Evolutionary conservation across 306 rosid genomes (phyloP), one percentile per base, ranked within the genome.

Genomic region (Sindora glabra): DNA sequence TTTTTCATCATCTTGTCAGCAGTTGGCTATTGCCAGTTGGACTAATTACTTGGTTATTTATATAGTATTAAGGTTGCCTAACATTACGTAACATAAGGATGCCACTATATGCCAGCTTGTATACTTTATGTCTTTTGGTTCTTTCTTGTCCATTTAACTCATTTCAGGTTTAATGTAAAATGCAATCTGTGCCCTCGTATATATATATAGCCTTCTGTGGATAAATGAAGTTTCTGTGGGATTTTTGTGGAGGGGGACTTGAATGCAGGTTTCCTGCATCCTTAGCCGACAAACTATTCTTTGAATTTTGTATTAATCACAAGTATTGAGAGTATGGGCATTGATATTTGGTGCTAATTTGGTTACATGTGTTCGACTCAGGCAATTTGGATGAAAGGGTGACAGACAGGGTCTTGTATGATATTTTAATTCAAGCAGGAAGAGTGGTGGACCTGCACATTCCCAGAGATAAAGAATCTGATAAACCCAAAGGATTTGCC

Each of bases 371-470:
- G 32, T 56, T 64, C 63, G 50, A 27, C 18, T 22, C 80, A 91
- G 98, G 98, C 48, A 92, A 78, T 78, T 75, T 92, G 72, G 96
- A 92, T 64, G 96, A 92, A 82, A 81, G 86, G 77, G 95, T 88
- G 60, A 88, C 78, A 6, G 98, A 92, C 6, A 83, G 90, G 59
- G 84, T 83, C 77, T 63, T 92, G 68, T 92, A 88, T 68, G 94
- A 83, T 78, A 83, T 88, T 50, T 77, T 92, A 60, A 83, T 88
- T 62, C 94, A 92, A 74, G 96, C 94, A 6, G 95, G 98, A 57
- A 74, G 95, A 18, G 81, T 92, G 32, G 85, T 92, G 14, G 94
- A 88, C 50, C 61, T 92, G 75, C 55, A 88, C 80, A 83, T 92
- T 66, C 89, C 94, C 52, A 86, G 89, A 53, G 96, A 92, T 77